Base-by-base conservation (phyloP, 768 basidiomycete species). In the Chalciporus piperatus region DNA sequence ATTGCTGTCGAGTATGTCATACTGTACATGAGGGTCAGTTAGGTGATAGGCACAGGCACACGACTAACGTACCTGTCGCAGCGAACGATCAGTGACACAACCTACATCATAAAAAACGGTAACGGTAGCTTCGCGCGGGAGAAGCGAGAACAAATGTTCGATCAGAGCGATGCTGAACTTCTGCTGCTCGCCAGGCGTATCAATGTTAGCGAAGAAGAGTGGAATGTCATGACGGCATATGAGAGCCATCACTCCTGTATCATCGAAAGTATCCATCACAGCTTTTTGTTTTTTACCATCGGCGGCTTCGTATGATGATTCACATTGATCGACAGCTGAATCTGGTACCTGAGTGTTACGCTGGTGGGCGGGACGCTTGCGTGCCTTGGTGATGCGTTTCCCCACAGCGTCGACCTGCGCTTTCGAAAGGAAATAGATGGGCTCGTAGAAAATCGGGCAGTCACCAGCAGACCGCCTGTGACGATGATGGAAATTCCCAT, bases 221-320 rank as follows among this genome's bases (percentile, higher is more conserved):
- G 45, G 71, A 19, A 76, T 72, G 47, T 77, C 67, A 28, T 76
- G 73, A 1, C 66, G 54, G 50, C 74, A 75, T 1, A 71, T 67
- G 1, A 74, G 49, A 0, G 68, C 69, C 67, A 75, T 74, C n/a
- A 72, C 39, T 0, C 74, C 72, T 7, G 55, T 61, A 32, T 70
- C 65, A 48, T 74, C 68, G 46, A 67, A 71, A 14, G 41, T 48
- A 10, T 59, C 55, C 6, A 54, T 56, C 13, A 50, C 47, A 0
- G 63, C 58, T 40, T 67, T 69, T 23, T 60, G 58, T 17, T 65
- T 63, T 51, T 66, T 63, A 9, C 61, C 69, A 41, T 71, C 59
- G 0, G 65, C 72, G 8, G 76, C 70, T 16, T 67, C 51, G 55
- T 70, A 67, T 0, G 66, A 57, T 10, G 47, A n/a, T 41, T 73